Conservation (phyloP, 73 alveolate genomes). For the Breviolum minutum region DNA sequence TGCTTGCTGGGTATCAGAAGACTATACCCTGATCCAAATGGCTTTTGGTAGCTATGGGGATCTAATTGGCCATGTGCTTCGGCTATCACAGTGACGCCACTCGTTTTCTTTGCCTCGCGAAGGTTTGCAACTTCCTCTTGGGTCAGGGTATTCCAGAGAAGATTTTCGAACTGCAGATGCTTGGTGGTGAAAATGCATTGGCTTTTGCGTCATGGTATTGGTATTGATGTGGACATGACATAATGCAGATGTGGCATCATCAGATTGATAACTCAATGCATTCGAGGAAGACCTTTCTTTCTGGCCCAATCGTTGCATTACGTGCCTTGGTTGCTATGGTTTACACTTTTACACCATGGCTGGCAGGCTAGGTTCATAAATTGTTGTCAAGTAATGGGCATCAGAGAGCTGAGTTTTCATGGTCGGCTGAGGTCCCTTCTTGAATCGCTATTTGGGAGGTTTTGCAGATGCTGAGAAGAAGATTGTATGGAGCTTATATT, state of each 20-base stretch:
- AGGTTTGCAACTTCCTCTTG: constrained; percentile 79
- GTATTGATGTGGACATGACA: not conserved
- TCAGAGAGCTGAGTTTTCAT: not conserved
- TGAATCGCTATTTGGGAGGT: constrained; percentile 89
- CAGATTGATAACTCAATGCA: not conserved
- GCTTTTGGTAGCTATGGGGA: no score
- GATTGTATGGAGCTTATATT: not conserved
- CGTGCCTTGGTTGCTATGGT: constrained; percentile 33
- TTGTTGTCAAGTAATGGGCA: not conserved
- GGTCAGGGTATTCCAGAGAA: constrained; percentile 93
- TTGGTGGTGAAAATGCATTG: not conserved
- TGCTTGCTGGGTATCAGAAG: not conserved
- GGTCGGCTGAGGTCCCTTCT: constrained; percentile 35
- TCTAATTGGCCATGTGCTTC: no score
- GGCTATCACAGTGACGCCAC: not conserved
- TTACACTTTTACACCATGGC: no score
- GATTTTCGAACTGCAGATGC: constrained; percentile 71
- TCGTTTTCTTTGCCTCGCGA: not conserved
- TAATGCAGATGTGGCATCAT: not conserved
- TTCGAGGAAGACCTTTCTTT: constrained; percentile 69
- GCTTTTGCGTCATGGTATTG: not conserved
- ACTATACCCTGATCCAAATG: not conserved
- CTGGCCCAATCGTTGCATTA: constrained; percentile 83
- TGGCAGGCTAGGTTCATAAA: not conserved
- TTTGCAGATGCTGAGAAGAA: constrained; percentile 47